Base-by-base conservation (phyloP, 805 yeast species). In the baker's yeast (Saccharomyces cerevisiae) region DNA sequence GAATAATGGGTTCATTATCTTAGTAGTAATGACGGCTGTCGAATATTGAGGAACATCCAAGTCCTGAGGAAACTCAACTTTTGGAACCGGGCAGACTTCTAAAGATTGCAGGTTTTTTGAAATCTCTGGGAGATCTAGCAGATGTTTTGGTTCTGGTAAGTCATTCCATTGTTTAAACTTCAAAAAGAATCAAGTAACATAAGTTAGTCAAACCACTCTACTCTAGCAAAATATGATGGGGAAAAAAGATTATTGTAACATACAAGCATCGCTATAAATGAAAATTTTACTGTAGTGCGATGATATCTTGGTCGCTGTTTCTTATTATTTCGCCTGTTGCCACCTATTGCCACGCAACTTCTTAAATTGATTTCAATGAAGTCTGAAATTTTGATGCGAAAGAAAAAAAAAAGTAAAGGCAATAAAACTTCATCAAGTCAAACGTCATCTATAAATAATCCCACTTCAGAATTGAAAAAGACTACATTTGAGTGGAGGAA, bases 131-230 rank as follows among this genome's bases (percentile, higher is more conserved):
- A 62, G 57, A 53, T 75, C 78, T 46, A 79, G 57, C 21, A 73
- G 67, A 64, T 79, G 83, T 57, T 83, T 76, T 31, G 82, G 80
- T 27, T 72, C 69, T 43, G 69, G 73, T n/a, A 62, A 58, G 17
- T 76, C 79, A 53, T 68, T 67, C 76, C 79, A 75, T 57, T 79
- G 83, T 75, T 79, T 79, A 52, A 79, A 75, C 78, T 75, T 51
- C 41, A 6, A 41, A 46, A 24, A 17, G 24, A 11, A 48, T 2
- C 8, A 8, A n/a, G 29, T 21, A 24, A 28, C 13, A 29, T 29
- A 29, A 22, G 29, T 43, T 26, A 14, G 29, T n/a, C 21, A 14
- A 41, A n/a, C 4, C 22, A 14, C 3, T 29, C 4, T 22, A 14
- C 3, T 21, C 27, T 17, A 6, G 11, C 3, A 27, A 14, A 27